Base-by-base conservation (phyloP, 352 stramenopile species). In the Phytophthora ohioensis region DNA sequence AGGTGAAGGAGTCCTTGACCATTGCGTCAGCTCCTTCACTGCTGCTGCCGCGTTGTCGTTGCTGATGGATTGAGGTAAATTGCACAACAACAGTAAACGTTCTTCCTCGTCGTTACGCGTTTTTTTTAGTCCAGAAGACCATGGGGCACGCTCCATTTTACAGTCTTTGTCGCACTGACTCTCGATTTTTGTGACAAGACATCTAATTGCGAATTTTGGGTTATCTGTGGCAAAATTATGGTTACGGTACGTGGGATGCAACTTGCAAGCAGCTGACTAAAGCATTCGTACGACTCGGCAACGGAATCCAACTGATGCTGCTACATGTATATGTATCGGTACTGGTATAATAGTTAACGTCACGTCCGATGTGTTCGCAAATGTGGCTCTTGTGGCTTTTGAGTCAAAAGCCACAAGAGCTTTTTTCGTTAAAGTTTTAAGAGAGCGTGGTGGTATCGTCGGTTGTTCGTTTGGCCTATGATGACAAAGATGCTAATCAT, bases 401-500 rank as follows among this genome's bases (percentile, higher is more conserved):
- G 21, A 27, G 1, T 27, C 21, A 27, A 27, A 27, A 27, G 1
- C 21, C 21, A 27, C 21, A 27, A 27, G 10, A 46, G 39, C 35
- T 5, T 39, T 11, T 7, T 39, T 7, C 17, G 21, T 27, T 27
- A 27, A 27, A 27, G 21, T 27, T 27, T 27, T 27, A 27, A 27
- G 41, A 46, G 17, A 46, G 36, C 12, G 17, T 17, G 21, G 5
- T 51, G 43, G 2, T 39, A 30, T 4, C 17, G 47, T 36, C 13
- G 6, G 13, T 30, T 7, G 39, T 5, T 61, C 4, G 13, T 45
- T 31, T 7, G 21, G 1, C 46, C 34, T 21, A 36, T 47, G 53
- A 48, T 48, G 38, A 36, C 53, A 15, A 61, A 41, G 27, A 6
- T 38, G 5, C 4, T 53, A 67, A 67, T 61, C 48, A 60, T 47